Evolutionary conservation across 2,329 filamentous ascomycete genomes (phyloP), one percentile per base, ranked within the genome.

Genomic region (Claviceps pazoutovae): DNA sequence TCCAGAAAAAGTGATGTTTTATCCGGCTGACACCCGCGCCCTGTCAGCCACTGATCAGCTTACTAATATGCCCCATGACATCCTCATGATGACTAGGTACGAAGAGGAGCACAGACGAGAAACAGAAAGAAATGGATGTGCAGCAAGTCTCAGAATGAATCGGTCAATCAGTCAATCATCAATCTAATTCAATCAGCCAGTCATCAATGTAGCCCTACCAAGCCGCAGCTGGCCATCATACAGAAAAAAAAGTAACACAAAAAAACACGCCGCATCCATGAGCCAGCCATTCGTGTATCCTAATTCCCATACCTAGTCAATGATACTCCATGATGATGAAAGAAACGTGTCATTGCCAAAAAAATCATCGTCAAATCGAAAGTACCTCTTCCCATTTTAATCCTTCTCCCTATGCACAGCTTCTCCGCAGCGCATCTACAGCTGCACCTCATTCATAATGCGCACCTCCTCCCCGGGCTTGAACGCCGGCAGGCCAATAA

Each of bases 391-490:
- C 4, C 19, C 39, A 42, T 11, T 42, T 21, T 13, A 21, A 4
- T 14, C 39, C n/a, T 21, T 9, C 39, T 1, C 8, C 37, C 9
- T 9, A 34, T 34, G 4, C 9, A 34, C 30, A 34, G 9, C 30
- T 11, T 34, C 9, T 34, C 30, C 30, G 30, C 30, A 34, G 9
- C 9, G 30, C 30, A 11, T 34, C 57, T 61, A 95, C 63, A 95
- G 71, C 71, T 95, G 90, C 54, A 88, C 80, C 62, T 95, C 88
- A 67, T 94, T 91, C 62, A 95, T 66, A 54, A 98, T 74, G 62
- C 83, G 78, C 49, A 97, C 89, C 71, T 97, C 89, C 73, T 98
- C 90, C 16, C 93, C 93, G 3, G 89, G 89, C 74, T 96, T 95
- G 75, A 98, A 98, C 4, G 93, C 86, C 14, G 93, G 93, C 59